phyloP scores from a whole-genome alignment of 371 early-diverging fungal species.

The Mortierella sp. region DNA sequence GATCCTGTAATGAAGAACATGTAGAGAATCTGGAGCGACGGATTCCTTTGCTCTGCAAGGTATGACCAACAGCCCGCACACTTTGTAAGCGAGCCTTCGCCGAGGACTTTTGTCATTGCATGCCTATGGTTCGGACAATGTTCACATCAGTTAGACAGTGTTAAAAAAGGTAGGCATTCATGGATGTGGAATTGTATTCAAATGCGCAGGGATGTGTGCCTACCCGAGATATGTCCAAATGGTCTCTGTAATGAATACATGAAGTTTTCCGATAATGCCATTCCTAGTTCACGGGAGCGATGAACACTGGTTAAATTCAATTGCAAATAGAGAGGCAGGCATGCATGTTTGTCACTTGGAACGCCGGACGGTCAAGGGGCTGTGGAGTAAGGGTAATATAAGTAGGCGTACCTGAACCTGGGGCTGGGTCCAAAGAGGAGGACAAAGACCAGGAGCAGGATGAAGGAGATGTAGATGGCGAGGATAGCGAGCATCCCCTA shows the following conservation, averaged over 20 bases:
- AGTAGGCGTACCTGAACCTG: slow-evolving; percentile 55
- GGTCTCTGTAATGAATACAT: slow-evolving; percentile 58
- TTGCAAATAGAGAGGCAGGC: background rate
- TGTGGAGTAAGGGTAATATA: too few species aligned
- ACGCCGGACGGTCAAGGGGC: too few species aligned
- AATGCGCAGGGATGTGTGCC: background rate
- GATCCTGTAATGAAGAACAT: slow-evolving; percentile 49
- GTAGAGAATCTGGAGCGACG: slow-evolving; percentile 50
- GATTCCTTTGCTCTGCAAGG: slow-evolving; percentile 49
- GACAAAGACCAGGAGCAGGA: slow-evolving; percentile 59
- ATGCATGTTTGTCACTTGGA: too few species aligned
- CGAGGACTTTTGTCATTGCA: slow-evolving; percentile 33
- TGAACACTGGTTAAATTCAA: background rate
- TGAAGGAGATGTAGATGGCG: slow-evolving; percentile 53
- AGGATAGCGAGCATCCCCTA: slow-evolving; percentile 50
- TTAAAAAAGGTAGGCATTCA: background rate
- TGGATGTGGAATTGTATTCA: background rate
- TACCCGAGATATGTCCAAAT: slow-evolving; percentile 50
- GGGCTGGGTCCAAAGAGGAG: slow-evolving; percentile 65
- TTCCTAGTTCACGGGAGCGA: slow-evolving; percentile 25
- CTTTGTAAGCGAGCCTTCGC: slow-evolving; percentile 27
- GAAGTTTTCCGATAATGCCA: slow-evolving; percentile 54
- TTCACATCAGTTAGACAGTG: background rate
- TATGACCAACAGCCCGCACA: slow-evolving; percentile 46
- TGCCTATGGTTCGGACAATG: slow-evolving; percentile 18